Base-by-base conservation (phyloP, 176 grass and related monocot genomes). In the Eleusine indica region DNA sequence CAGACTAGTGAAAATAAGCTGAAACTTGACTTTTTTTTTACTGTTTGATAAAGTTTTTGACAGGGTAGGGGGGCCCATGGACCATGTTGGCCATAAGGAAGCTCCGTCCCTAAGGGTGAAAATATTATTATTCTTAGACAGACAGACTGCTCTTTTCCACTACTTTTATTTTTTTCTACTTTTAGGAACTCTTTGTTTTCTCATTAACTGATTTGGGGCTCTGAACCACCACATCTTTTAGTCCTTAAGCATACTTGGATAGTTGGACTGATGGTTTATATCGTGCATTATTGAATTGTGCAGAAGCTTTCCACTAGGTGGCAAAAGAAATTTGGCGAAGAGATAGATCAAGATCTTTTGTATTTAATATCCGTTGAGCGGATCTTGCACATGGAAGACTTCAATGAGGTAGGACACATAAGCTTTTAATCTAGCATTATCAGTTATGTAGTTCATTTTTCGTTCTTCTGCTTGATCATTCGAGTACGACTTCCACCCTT, bases 281-380 rank as follows among this genome's bases (percentile, higher is more conserved):
- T 74, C 53, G 29, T 71, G 61, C 75, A 76, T 56, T 80, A 70
- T 80, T 72, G 43, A 71, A 83, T 89, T 76, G 15, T 87, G 18
- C 83, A 98, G 96, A 95, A 93, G 77, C 93, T 94, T 90, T 66
- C 54, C 71, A 79, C 77, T 40, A 98, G 89, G 60, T 95, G 96
- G 96, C 85, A 95, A 89, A 98, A 83, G 85, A 95, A 98, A 80
- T 98, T 90, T 72, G 89, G 85, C n/a, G 93, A 95, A 91, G 87
- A 95, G 43, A 62, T 91, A 64, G 83, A 92, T 71, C 71, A 86
- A 83, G 87, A 95, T 71, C 83, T 91, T 86, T 39, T 98, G 21
- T 95, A 95, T 68, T 85, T 93, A 62, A 77, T 98, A 82, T 95
- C 93, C 73, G 81, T 95, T 30, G 96, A 98, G n/a, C 74, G 89